Evolutionary conservation across 495 filamentous ascomycete genomes (phyloP), one percentile per base, ranked within the genome.

Genomic region (Gamarada debralockiae): DNA sequence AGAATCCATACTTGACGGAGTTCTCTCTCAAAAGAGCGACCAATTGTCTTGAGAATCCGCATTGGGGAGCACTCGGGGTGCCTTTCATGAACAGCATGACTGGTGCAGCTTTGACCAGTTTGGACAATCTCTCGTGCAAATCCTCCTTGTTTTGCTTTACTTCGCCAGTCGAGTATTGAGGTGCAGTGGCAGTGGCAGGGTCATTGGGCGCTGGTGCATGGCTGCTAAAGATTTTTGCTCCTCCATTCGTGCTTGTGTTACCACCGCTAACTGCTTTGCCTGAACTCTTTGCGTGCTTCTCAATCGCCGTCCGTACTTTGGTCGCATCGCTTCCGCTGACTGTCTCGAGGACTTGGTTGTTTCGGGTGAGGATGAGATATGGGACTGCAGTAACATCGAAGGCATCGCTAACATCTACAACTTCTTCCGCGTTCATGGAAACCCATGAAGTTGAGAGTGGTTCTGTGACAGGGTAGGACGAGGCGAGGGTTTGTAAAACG

Each of bases 21-120:
- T 85, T 81, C 73, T 96, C 91, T 51, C 93, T 82, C 51, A 97
- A 71, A 31, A 97, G 75, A 2, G 74, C 81, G 14, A 97, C 95
- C 33, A 95, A 65, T 71, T 96, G 90, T 48, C 92, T 58, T 56
- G 87, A 93, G 73, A 97, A 98, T 2, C 93, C 93, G 66, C 93
- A 98, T 70, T 97, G 90, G 6, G 93, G 93, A 50, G 82, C 78
- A 58, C 83, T 88, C 0, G 93, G 93, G 1, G 95, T 96, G 29
- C 93, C 89, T 68, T 89, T 90, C 84, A 90, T 89, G 73, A 98
- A 98, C 50, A 98, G 77, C 93, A 97, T 97, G 17, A 97, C 92
- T 3, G 91, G 90, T 24, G 95, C 93, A 3, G 95, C 93, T 70
- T 87, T 93, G 44, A 97, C 91, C 31, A 97, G 75, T 47, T 90